Percentiles rank a stretch among this genome's conserved stretches.
phyloP scores from a whole-genome alignment of 164 flowering plant species.

The Cinnamomum chago region DNA sequence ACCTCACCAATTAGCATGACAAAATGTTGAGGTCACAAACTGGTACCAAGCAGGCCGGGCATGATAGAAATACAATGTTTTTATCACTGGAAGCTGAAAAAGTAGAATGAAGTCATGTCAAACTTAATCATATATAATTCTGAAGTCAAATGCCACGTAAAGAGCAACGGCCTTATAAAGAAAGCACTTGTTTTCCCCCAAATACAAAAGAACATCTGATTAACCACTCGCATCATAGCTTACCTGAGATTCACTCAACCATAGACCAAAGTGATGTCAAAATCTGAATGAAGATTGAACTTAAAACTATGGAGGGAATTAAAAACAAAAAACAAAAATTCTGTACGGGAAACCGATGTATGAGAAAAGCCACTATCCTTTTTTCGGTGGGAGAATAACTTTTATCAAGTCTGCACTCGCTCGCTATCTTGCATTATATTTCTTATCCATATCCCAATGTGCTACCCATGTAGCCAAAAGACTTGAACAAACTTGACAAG shows the following conservation, averaged over 20 bases:
- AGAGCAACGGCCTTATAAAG: background rate
- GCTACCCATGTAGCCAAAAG: no score
- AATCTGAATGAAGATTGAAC: background rate
- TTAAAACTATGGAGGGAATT: background rate
- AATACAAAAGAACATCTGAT: no score
- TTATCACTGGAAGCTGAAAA: conserved; percentile 9
- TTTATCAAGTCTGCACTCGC: no score
- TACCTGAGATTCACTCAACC: background rate
- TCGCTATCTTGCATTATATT: no score
- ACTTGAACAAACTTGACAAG: no score
- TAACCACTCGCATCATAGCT: background rate
- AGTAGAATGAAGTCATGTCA: background rate
- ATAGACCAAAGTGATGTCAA: background rate
- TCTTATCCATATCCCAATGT: no score
- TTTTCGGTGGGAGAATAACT: no score
- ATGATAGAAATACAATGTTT: conserved; percentile 67
- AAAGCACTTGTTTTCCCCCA: no score
- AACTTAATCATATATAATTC: background rate
- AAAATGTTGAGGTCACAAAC: conserved; percentile 87
- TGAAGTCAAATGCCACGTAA: background rate
- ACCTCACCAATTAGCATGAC: conserved; percentile 94
- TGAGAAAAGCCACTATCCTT: no score
- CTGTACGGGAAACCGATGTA: background rate
- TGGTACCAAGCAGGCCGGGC: conserved; percentile 86
- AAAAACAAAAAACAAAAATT: no score